phyloP scores from a whole-genome alignment of 345 rosid species.

The Aquilaria yunnanensis region DNA sequence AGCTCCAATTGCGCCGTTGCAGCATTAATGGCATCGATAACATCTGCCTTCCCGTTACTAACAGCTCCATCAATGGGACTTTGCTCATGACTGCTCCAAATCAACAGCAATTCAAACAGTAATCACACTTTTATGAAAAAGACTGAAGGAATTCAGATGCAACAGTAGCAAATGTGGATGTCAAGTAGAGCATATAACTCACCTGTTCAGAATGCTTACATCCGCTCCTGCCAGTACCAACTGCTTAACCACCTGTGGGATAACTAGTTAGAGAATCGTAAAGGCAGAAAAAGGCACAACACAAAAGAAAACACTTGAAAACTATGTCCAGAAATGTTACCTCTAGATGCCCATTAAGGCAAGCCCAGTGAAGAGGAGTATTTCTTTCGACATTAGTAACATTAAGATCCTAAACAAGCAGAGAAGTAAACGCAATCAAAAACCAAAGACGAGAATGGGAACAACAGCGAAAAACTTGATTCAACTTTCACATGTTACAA shows the following conservation, averaged over 20 bases:
- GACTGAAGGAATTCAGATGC: neutral
- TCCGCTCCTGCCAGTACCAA: constrained; percentile 77
- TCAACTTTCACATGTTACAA: too few species aligned
- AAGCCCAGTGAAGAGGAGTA: constrained; percentile 90
- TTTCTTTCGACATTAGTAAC: constrained; percentile 71
- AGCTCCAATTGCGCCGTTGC: constrained; percentile 67
- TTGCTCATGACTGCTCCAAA: constrained; percentile 59
- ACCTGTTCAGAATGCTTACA: constrained; percentile 69
- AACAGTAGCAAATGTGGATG: neutral
- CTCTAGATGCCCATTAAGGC: constrained; percentile 81
- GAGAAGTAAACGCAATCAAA: constrained; percentile 7
- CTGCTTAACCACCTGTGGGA: constrained; percentile 65
- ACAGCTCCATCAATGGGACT: constrained; percentile 83
- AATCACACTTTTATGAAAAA: constrained; percentile 1
- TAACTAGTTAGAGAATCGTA: neutral
- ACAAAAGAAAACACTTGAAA: neutral
- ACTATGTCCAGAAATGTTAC: constrained; percentile 24
- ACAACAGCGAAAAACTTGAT: too few species aligned
- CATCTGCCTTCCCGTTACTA: constrained; percentile 56
- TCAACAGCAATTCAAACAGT: constrained; percentile 7
- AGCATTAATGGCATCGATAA: constrained; percentile 55
- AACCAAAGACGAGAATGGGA: too few species aligned
- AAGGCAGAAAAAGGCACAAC: constrained; percentile 2
- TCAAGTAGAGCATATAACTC: constrained; percentile 1
- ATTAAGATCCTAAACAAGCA: constrained; percentile 51